Conservation (phyloP, 163 green algal genomes). For the Trebouxiophyceae sp. region DNA sequence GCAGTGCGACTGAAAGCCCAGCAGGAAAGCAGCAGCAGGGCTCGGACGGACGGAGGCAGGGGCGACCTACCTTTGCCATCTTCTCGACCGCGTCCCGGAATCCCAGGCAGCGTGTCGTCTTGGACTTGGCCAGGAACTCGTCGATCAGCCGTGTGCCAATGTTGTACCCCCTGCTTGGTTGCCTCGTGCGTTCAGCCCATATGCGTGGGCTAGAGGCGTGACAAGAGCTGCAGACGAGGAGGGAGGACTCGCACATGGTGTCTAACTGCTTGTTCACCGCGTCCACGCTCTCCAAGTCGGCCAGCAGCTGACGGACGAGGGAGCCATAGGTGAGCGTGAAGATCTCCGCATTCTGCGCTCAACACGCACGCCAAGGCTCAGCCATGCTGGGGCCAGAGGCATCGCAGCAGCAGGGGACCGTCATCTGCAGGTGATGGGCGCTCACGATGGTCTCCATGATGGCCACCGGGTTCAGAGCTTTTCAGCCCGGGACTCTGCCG, state of each 20-base stretch:
- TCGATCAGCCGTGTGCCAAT: conserved; percentile 93
- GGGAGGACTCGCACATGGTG: conserved; percentile 71
- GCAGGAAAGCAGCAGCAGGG: not conserved
- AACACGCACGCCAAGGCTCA: no score
- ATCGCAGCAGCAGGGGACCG: not conserved
- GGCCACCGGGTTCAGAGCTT: not conserved
- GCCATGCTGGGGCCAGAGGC: not conserved
- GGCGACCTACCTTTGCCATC: conserved; percentile 49
- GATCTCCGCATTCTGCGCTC: conserved; percentile 77
- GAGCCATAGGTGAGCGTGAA: conserved; percentile 95
- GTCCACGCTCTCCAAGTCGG: conserved; percentile 87
- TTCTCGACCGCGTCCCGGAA: conserved; percentile 82
- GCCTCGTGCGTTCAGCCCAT: no score
- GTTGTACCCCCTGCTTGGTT: conserved; percentile 95
- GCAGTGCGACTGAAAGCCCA: not conserved
- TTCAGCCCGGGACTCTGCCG: not conserved
- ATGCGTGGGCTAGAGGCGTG: no score
- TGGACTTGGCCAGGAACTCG: conserved; percentile 89
- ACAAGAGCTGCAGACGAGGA: no score
- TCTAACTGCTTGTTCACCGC: conserved; percentile 97
- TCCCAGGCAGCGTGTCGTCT: conserved; percentile 62
- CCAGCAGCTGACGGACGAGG: conserved; percentile 90
- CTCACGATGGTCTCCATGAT: conserved; percentile 25
- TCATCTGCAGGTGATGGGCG: no score
- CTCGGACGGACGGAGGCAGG: no score